phyloP scores from a whole-genome alignment of 352 stramenopile species.

The Phytophthora fragariaefolia region DNA sequence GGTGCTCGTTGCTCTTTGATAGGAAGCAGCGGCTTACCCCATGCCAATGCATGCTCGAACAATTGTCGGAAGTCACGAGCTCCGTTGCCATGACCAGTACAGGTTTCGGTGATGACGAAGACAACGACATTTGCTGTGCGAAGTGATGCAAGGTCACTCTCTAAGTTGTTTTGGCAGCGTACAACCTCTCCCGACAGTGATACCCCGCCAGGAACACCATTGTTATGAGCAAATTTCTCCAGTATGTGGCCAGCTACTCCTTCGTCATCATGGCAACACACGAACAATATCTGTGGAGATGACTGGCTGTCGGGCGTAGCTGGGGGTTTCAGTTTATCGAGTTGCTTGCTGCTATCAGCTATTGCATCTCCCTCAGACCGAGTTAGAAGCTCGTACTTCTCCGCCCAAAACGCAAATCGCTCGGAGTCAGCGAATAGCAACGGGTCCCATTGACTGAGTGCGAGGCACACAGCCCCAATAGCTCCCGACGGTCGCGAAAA shows the following conservation, averaged over 20 bases:
- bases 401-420: constrained; percentile 22
- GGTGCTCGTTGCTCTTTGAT: constrained; percentile 46
- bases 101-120: constrained; percentile 52
- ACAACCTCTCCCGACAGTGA: constrained; percentile 17
- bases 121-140: constrained; percentile 30
- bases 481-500: constrained; percentile 53
- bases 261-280: constrained; percentile 18
- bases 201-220: constrained; percentile 6
- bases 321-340: background rate
- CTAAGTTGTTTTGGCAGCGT: constrained; percentile 23
- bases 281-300: constrained; percentile 28
- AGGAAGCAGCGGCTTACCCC: constrained; percentile 47
- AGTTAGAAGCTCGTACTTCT: constrained; percentile 31
- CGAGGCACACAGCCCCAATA: constrained; percentile 53
- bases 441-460: constrained; percentile 49
- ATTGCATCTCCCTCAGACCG: constrained; percentile 8
- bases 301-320: background rate
- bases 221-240: constrained; percentile 24
- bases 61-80: constrained; percentile 31
- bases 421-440: constrained; percentile 35
- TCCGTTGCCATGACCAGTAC: constrained; percentile 13
- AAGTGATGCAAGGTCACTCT: constrained; percentile 31
- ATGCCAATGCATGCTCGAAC: constrained; percentile 46
- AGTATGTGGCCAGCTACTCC: constrained; percentile 5
- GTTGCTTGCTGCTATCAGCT: background rate